A percentile compares a stretch with the other conserved stretches of the same genome.
phyloP scores from a whole-genome alignment of 768 basidiomycete species.

The Cytidiella melzeri region DNA sequence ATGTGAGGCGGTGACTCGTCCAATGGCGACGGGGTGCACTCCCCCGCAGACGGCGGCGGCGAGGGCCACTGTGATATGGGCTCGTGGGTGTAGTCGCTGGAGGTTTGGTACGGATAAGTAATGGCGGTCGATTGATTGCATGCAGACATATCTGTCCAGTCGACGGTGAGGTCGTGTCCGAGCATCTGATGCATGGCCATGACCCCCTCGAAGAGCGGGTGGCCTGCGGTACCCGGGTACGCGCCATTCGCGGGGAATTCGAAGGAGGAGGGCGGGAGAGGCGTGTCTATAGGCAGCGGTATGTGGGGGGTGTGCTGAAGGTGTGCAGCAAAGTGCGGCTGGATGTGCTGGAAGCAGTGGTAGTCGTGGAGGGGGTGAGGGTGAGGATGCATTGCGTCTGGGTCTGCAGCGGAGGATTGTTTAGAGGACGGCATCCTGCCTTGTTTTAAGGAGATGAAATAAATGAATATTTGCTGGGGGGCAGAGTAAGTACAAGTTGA shows the following conservation, averaged over 20 bases:
- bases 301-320: slow-evolving; percentile 11
- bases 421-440: neutral
- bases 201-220: slow-evolving; percentile 19
- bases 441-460: too few species aligned
- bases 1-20: slow-evolving; percentile 7
- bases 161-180: slow-evolving; percentile 1
- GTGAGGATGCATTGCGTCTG: slow-evolving; percentile 3
- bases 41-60: slow-evolving; percentile 1
- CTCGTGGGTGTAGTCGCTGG: slow-evolving; percentile 1
- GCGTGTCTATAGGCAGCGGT: slow-evolving; percentile 11
- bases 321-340: slow-evolving; percentile 11
- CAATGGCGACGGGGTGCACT: slow-evolving; percentile 6
- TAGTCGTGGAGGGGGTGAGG: slow-evolving; percentile 6
- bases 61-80: slow-evolving; percentile 4
- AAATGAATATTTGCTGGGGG: too few species aligned
- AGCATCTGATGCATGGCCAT: slow-evolving; percentile 18
- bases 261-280: slow-evolving; percentile 13
- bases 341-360: slow-evolving; percentile 5
- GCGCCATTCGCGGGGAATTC: slow-evolving; percentile 12
- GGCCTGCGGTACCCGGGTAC: slow-evolving; percentile 13
- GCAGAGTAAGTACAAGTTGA: too few species aligned
- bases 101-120: neutral
- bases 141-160: slow-evolving; percentile 6
- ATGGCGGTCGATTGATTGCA: slow-evolving; percentile 4
- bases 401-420: neutral